Conservation (phyloP, 805 yeast species). For the Cyberlindnera sargentensis region DNA sequence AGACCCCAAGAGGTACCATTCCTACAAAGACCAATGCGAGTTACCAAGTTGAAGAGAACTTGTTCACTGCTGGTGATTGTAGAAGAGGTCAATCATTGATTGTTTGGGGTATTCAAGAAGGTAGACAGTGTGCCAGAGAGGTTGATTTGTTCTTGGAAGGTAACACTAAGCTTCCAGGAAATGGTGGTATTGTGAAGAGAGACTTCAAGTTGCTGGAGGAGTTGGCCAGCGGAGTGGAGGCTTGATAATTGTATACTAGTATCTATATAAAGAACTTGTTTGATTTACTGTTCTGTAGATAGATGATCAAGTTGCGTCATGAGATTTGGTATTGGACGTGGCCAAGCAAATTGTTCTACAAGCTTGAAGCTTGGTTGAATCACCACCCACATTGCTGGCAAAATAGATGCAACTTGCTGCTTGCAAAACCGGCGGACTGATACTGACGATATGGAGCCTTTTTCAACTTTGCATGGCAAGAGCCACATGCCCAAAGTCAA, state of each 20-base stretch:
- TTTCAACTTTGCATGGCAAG: too few species aligned
- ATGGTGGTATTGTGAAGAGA: conserved; percentile 87
- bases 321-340: too few species aligned
- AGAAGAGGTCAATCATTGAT: conserved; percentile 97
- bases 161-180: conserved; percentile 79
- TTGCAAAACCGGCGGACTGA: too few species aligned
- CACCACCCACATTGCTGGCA: too few species aligned
- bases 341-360: too few species aligned
- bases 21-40: conserved; percentile 44
- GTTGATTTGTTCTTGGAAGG: conserved; percentile 80
- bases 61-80: conserved; percentile 97
- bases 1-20: conserved; percentile 83
- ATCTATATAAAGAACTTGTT: neutral
- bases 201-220: conserved; percentile 72
- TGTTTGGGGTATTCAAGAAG: conserved; percentile 99
- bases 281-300: too few species aligned
- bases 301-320: too few species aligned
- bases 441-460: too few species aligned
- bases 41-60: conserved; percentile 65
- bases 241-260: neutral
- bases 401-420: too few species aligned
- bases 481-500: too few species aligned
- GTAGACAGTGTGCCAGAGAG: conserved; percentile 96
- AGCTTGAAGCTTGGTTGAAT: too few species aligned
- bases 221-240: conserved; percentile 35